Evolutionary conservation across 345 rosid genomes (phyloP).

Genomic region (Gossypium ekmanianum): DNA sequence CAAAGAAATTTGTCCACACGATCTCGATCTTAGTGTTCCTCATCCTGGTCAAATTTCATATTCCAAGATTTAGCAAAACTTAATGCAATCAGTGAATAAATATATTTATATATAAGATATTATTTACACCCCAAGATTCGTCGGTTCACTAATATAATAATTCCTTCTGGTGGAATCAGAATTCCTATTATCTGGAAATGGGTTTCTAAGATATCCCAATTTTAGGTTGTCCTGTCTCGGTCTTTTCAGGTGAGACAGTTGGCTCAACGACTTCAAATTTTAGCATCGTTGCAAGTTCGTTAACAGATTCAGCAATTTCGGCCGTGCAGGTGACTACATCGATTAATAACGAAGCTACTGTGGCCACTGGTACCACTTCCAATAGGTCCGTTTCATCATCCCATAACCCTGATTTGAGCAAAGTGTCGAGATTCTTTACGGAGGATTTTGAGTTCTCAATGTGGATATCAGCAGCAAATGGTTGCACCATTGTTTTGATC

Average conservation of each 20-base stretch:
- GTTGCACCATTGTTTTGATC: conserved; percentile 42
- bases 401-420: conserved; percentile 49
- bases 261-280: conserved; percentile 33
- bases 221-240: neutral
- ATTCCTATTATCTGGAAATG: neutral
- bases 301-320: conserved; percentile 45
- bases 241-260: conserved; percentile 30
- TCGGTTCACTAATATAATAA: neutral
- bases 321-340: conserved; percentile 48
- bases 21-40: neutral
- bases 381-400: conserved; percentile 38
- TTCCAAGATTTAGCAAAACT: neutral
- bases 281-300: conserved; percentile 50
- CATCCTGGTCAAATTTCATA: neutral
- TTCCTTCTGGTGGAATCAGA: neutral
- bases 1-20: no score
- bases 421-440: conserved; percentile 32
- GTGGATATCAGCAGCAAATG: conserved; percentile 37
- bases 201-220: neutral
- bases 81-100: neutral
- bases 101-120: no score
- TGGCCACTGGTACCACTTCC: conserved; percentile 39
- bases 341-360: conserved; percentile 50
- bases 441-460: conserved; percentile 45
- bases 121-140: conserved; percentile 4